Base-by-base conservation (phyloP, 768 basidiomycete species). In the Lentinula detonsa region DNA sequence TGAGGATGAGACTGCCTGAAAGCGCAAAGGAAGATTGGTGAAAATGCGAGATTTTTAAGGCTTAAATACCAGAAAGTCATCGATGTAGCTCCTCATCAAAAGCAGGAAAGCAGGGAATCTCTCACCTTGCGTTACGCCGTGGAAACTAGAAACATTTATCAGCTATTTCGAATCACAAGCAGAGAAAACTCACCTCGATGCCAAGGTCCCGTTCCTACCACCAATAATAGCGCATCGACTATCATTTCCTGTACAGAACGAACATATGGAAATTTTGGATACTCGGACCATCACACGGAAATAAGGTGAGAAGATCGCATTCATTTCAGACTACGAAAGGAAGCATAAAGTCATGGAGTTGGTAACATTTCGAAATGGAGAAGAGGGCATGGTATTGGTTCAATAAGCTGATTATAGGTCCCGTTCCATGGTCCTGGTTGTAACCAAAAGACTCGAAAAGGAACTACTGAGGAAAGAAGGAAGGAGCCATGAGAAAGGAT, bases 41-140 rank as follows among this genome's bases (percentile, higher is more conserved):
- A 21, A 42, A 37, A 28, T 23, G 35, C 48, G 34, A 33, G 1
- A 23, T 10, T 46, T 18, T 37, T 40, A 11, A 23, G 23, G 31
- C 46, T 62, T 62, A 62, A 56, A 62, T 62, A 62, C 56, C 56
- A 34, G 35, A 62, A 48, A 42, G 5, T 34, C 23, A 49, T 42
- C 34, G 53, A 37, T 54, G 35, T 37, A n/a, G 53, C 53, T 54
- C 53, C 53, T 54, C 31, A 33, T 52, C 53, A 54, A 54, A 54
- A 34, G 40, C 21, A 39, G 53, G 37, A 21, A 21, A 23, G 35
- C 33, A 40, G 53, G 37, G 16, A 54, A 21, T 39, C 53, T 54
- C 53, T 54, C 53, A 54, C 53, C 53, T 54, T 37, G 23, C 16
- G 23, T 37, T 40, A 3, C 53, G 34, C 6, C 53, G 53, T 54